A percentile compares a stretch with the other conserved stretches of the same genome.
These are phyloP conservation scores for Trichoderma sp. DNA, from an alignment of 2,329 filamentous ascomycete genomes.

Conservation along the genomic window DNA sequence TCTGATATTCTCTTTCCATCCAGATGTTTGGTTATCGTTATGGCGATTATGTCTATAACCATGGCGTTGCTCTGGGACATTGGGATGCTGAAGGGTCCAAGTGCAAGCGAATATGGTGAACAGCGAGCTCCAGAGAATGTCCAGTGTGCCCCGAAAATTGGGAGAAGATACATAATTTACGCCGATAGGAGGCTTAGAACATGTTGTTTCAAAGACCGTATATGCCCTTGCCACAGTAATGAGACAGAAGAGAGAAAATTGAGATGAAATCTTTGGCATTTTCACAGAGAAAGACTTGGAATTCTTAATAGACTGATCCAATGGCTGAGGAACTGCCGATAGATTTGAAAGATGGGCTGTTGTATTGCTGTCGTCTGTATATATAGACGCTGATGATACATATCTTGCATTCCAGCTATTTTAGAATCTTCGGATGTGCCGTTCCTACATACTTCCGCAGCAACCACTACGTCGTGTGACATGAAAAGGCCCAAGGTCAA, in stretches of 20 bases:
- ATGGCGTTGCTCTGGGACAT: not conserved
- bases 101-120: conserved; percentile 2
- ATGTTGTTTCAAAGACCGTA: not conserved
- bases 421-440: not conserved
- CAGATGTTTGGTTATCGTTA: not conserved
- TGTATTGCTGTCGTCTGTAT: not conserved
- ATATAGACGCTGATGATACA: not conserved
- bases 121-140: not conserved
- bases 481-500: not conserved
- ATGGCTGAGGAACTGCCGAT: not conserved
- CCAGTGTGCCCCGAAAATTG: not conserved
- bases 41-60: not conserved
- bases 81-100: not conserved
- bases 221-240: not conserved
- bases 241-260: not conserved
- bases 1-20: not conserved
- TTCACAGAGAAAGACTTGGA: not conserved
- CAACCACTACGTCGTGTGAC: not conserved
- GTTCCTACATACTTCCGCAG: not conserved
- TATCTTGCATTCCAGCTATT: not conserved
- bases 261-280: not conserved
- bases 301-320: not conserved
- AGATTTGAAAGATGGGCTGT: not conserved
- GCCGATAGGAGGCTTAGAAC: not conserved
- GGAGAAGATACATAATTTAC: not conserved